Evolutionary conservation across 1,284 basidiomycete species (phyloP), one percentile per base, ranked within the genome.

Genomic region (Ceraceosorus guamensis): DNA sequence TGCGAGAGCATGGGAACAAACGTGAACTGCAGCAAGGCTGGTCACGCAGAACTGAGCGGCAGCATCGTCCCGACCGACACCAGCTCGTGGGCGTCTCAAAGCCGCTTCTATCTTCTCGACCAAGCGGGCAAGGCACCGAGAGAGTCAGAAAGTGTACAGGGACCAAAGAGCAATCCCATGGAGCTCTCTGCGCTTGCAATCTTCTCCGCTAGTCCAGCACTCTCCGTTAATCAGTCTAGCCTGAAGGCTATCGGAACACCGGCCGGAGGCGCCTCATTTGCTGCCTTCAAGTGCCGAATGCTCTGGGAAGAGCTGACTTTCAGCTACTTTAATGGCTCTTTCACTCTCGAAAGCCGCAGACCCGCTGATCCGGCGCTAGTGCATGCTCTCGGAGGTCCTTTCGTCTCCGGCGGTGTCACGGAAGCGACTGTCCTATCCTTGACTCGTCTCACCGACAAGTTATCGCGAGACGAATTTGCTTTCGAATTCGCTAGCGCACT

Each of bases 281-380:
- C 33, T n/a, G n/a, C 43, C 11, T 33, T 48, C 33, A 33, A 16
- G 8, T 60, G 58, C 50, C 34, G 41, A 6, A 13, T 60, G 13
- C 18, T 13, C 13, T 43, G 18, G 24, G 39, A 52, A 41, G 32
- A 59, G 6, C 37, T 60, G 2, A 45, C 50, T 35, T 31, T 55
- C 34, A 37, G 18, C 43, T 59, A 58, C 49, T 60, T 60, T 46
- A 60, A 60, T 46, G 49, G 41, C 13, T 52, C 56, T 11, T 60
- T 31, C 31, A 24, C 24, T 0, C 11, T 60, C 18, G 33, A 18
- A 6, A 8, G 24, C 13, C 14, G 34, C 33, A 30, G 2, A n/a
- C 8, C 16, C 34, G 48, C 52, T 43, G n/a, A 46, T 16, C 8
- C 51, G n/a, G 30, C 32, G 5, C 4, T 60, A 32, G 56, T 46